These are phyloP conservation scores for Pseudonitzschia pungens DNA, from an alignment of 108 stramenopile species.

Conservation along the genomic window DNA sequence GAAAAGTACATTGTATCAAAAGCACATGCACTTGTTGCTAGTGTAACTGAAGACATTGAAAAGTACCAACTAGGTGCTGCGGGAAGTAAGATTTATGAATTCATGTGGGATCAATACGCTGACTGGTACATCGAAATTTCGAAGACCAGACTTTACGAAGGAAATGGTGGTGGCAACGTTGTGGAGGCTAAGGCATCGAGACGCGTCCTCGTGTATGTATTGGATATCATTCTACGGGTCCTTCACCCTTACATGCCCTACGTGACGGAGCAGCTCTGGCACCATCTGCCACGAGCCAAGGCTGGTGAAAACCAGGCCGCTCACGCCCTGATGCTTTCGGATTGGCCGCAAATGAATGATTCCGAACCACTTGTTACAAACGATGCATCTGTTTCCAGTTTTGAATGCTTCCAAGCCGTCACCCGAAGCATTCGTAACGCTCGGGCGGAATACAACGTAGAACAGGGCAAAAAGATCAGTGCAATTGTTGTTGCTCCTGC, in stretches of 20 bases:
- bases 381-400: constrained; percentile 57
- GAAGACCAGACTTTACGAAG: constrained; percentile 87
- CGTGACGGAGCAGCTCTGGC: constrained; percentile 98
- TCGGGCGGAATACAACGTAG: constrained; percentile 89
- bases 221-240: constrained; percentile 90
- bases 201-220: constrained; percentile 91
- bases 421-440: constrained; percentile 91
- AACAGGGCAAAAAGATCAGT: constrained; percentile 82
- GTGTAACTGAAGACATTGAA: constrained; percentile 86
- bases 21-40: constrained; percentile 80
- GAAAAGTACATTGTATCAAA: constrained; percentile 92
- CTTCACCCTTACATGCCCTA: constrained; percentile 99
- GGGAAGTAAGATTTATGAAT: constrained; percentile 90
- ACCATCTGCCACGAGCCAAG: constrained; percentile 81
- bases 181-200: constrained; percentile 78
- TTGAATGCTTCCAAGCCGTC: constrained; percentile 86
- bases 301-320: constrained; percentile 51
- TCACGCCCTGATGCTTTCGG: constrained; percentile 80
- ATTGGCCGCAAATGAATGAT: constrained; percentile 90
- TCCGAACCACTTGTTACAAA: constrained; percentile 56
- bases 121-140: constrained; percentile 97
- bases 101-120: constrained; percentile 96
- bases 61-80: constrained; percentile 87
- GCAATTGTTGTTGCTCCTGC: constrained; percentile 66
- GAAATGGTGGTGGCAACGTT: constrained; percentile 67